Evolutionary conservation across 345 rosid genomes (phyloP).

Genomic region (Bruguiera sexangula): DNA sequence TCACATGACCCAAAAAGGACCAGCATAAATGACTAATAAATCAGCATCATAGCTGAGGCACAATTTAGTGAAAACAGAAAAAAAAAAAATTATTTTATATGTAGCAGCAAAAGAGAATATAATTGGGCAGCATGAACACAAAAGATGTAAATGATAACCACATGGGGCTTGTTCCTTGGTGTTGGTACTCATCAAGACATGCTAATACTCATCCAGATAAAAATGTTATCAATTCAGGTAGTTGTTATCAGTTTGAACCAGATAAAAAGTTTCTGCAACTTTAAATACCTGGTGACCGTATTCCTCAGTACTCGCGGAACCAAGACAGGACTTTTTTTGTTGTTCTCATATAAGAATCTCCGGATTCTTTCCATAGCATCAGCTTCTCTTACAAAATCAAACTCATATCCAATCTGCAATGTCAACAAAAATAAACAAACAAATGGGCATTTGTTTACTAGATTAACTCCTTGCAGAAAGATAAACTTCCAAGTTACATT

Average conservation of each 20-base stretch:
- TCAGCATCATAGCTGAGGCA: neutral
- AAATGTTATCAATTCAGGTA: too few species aligned
- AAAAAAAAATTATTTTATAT: too few species aligned
- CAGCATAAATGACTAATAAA: too few species aligned
- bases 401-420: conserved; percentile 87
- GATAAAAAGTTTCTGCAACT: conserved; percentile 1
- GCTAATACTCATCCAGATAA: too few species aligned
- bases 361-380: conserved; percentile 80
- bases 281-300: conserved; percentile 68
- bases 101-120: too few species aligned
- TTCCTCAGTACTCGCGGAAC: conserved; percentile 63
- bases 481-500: neutral
- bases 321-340: conserved; percentile 71
- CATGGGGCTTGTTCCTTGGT: too few species aligned
- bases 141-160: too few species aligned
- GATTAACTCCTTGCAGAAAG: conserved; percentile 10
- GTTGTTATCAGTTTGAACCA: conserved; percentile 1
- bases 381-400: conserved; percentile 87
- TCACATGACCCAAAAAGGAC: neutral
- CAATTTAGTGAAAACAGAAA: neutral
- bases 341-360: conserved; percentile 58
- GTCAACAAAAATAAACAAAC: conserved; percentile 18
- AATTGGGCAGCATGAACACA: too few species aligned
- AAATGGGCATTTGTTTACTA: conserved; percentile 7
- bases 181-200: too few species aligned